phyloP scores from a whole-genome alignment of 1,284 basidiomycete species.

The Heterobasidion parviporum region DNA sequence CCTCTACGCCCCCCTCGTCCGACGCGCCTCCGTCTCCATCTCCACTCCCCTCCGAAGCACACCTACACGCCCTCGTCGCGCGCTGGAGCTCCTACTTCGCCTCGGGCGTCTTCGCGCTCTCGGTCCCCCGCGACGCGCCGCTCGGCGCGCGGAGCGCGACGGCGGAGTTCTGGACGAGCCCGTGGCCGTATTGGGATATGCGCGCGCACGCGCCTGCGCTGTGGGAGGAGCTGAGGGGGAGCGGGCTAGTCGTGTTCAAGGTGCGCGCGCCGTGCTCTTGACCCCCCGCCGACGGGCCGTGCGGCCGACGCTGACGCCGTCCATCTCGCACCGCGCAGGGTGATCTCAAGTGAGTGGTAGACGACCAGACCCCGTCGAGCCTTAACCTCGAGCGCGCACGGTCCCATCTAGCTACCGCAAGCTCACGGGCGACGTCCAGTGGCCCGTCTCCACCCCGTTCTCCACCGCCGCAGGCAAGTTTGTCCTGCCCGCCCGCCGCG shows the following conservation, averaged over 20 bases:
- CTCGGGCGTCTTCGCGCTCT: slow-evolving; percentile 66
- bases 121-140: slow-evolving; percentile 57
- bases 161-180: slow-evolving; percentile 80
- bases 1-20: neutral
- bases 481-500: neutral
- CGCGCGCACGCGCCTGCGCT: slow-evolving; percentile 50
- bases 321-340: slow-evolving; percentile 40
- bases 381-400: neutral
- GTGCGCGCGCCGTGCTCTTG: slow-evolving; percentile 19
- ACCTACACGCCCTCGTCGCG: slow-evolving; percentile 39
- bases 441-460: slow-evolving; percentile 83
- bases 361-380: neutral
- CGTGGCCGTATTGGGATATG: slow-evolving; percentile 81
- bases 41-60: too few species aligned
- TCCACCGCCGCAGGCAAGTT: slow-evolving; percentile 64
- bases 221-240: slow-evolving; percentile 49
- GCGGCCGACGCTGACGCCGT: neutral
- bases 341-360: slow-evolving; percentile 69
- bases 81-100: slow-evolving; percentile 74
- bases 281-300: too few species aligned
- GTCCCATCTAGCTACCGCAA: slow-evolving; percentile 29
- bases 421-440: slow-evolving; percentile 83
- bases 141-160: slow-evolving; percentile 40
- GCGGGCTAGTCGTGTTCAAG: slow-evolving; percentile 89
- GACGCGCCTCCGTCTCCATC: too few species aligned